phyloP scores from a whole-genome alignment of 129 eudicot species.

The Logfia minima region DNA sequence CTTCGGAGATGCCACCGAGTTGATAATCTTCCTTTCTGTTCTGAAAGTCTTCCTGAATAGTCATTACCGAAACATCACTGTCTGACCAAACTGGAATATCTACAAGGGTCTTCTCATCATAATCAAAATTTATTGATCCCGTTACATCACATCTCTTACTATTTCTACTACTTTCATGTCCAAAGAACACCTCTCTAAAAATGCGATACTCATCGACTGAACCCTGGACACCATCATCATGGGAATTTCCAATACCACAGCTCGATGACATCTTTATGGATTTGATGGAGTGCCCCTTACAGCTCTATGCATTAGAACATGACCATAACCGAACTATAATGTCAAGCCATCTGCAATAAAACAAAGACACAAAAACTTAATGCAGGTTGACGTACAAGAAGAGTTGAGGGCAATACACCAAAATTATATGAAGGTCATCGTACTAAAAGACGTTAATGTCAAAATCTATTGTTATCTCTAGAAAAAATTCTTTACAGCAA shows the following conservation, averaged over 20 bases:
- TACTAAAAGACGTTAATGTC: not conserved
- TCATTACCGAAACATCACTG: constrained; percentile 60
- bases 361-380: not conserved
- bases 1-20: constrained; percentile 34
- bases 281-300: constrained; percentile 30
- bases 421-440: not conserved
- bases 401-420: not conserved
- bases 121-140: constrained; percentile 39
- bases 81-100: constrained; percentile 46
- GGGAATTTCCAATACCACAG: constrained; percentile 44
- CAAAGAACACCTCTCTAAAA: constrained; percentile 61
- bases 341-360: constrained; percentile 24
- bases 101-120: constrained; percentile 30
- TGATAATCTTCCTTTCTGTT: constrained; percentile 32
- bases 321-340: constrained; percentile 2
- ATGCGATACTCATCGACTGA: constrained; percentile 56
- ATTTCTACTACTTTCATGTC: constrained; percentile 36
- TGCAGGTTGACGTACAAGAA: not conserved
- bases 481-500: not conserved
- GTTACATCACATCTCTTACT: constrained; percentile 42
- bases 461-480: not conserved
- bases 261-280: constrained; percentile 43
- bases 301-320: constrained; percentile 20
- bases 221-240: constrained; percentile 75
- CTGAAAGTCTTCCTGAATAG: constrained; percentile 49